Evolutionary conservation across 345 rosid genomes (phyloP).

Genomic region (Eucalyptus erythrocorys): DNA sequence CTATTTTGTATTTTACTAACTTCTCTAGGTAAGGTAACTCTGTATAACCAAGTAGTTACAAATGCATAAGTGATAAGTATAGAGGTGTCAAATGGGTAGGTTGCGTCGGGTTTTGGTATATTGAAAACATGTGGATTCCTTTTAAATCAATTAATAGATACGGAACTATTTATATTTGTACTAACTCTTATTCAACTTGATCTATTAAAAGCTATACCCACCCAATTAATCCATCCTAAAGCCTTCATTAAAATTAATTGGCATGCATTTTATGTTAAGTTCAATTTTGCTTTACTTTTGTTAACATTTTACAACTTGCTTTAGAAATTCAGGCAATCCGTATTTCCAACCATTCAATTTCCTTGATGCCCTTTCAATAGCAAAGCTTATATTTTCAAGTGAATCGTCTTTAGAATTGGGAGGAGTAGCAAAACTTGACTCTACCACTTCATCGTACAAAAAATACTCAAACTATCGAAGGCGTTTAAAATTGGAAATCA

Average conservation of each 20-base stretch:
- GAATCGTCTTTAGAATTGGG: neutral
- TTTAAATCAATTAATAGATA: too few relatives aligned
- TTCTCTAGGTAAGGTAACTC: neutral
- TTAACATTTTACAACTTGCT: too few relatives aligned
- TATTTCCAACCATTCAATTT: too few relatives aligned
- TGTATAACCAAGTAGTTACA: neutral
- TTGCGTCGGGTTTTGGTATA: neutral
- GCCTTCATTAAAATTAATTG: neutral
- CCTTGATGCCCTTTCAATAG: too few relatives aligned
- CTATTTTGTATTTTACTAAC: neutral
- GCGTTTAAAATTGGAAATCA: neutral
- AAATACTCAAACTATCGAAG: neutral
- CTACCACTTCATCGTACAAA: too few relatives aligned
- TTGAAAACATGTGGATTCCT: accelerated
- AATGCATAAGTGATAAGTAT: neutral
- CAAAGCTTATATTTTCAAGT: too few relatives aligned
- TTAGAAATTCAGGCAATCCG: too few relatives aligned
- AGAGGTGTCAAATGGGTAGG: neutral
- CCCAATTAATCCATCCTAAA: neutral
- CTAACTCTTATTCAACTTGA: neutral
- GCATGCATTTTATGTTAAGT: neutral
- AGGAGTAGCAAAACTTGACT: neutral
- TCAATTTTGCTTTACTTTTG: too few relatives aligned
- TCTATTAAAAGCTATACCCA: neutral
- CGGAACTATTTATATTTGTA: neutral